phyloP scores from a whole-genome alignment of 2,329 filamentous ascomycete species.

The Phialemonium atrogriseum region DNA sequence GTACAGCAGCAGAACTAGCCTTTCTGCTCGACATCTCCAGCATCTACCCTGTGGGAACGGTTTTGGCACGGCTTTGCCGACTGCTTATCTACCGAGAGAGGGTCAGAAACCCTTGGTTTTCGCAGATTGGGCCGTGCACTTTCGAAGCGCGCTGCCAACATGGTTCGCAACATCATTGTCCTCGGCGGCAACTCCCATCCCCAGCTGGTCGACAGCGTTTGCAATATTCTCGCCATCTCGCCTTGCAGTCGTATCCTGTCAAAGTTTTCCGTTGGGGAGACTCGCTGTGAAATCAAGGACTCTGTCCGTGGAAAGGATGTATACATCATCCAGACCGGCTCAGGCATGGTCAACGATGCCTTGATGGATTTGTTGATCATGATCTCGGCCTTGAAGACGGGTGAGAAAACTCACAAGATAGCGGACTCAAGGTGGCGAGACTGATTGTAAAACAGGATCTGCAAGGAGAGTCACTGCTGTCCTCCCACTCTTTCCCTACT shows the following conservation, averaged over 20 bases:
- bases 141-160: constrained; percentile 26
- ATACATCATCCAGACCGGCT: constrained; percentile 92
- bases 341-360: constrained; percentile 88
- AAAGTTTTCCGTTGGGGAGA: constrained; percentile 95
- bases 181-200: constrained; percentile 92
- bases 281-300: constrained; percentile 89
- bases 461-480: constrained; percentile 90
- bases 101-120: too few species aligned
- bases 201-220: constrained; percentile 76
- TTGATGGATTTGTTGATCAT: constrained; percentile 96
- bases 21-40: too few species aligned
- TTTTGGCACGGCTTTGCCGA: too few species aligned
- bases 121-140: too few species aligned
- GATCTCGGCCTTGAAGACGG: constrained; percentile 88
- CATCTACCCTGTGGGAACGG: too few species aligned
- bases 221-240: constrained; percentile 81
- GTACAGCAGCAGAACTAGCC: too few species aligned
- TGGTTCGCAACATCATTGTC: constrained; percentile 94
- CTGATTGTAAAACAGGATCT: constrained; percentile 47
- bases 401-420: constrained; percentile 5
- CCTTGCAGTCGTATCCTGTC: constrained; percentile 72
- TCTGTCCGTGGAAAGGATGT: constrained; percentile 97
- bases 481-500: constrained; percentile 93
- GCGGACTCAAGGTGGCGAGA: too few species aligned
- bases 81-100: too few species aligned